Evolutionary conservation across 164 flowering plant genomes (phyloP).

Genomic region (Brasenia schreberi): DNA sequence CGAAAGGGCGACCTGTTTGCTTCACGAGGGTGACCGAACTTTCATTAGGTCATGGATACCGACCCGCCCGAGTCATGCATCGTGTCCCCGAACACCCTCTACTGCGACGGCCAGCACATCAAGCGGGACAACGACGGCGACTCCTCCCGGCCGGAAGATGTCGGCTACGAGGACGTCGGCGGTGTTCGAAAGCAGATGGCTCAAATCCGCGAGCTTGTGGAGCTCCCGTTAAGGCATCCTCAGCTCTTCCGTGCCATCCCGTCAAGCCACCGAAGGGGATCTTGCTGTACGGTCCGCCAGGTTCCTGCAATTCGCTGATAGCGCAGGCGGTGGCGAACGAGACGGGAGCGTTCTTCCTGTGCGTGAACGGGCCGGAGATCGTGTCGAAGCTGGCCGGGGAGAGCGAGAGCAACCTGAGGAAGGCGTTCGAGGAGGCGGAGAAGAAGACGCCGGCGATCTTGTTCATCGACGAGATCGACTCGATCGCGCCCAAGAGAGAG

Average conservation of each 20-base stretch:
- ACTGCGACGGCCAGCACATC: constrained; percentile 84
- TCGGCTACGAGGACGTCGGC: constrained; percentile 95
- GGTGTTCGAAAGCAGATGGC: constrained; percentile 97
- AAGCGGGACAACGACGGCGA: constrained; percentile 75
- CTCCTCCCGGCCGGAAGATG: constrained; percentile 42
- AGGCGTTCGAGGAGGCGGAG: constrained; percentile 91
- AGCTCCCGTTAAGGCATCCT: constrained; percentile 81
- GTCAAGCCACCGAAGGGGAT: constrained; percentile 91
- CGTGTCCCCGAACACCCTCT: constrained; percentile 83
- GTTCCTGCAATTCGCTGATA: constrained; percentile 81
- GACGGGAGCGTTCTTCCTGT: constrained; percentile 88
- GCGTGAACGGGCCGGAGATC: constrained; percentile 84
- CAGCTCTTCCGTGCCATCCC: constrained; percentile 74
- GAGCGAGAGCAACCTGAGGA: constrained; percentile 83
- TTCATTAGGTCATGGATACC: constrained; percentile 81
- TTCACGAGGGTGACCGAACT: no score
- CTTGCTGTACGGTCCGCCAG: constrained; percentile 86
- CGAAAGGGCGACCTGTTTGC: constrained; percentile 84
- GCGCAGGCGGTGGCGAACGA: constrained; percentile 92
- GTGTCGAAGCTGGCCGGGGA: constrained; percentile 91
- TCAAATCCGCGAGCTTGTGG: constrained; percentile 75
- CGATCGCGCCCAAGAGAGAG: constrained; percentile 84
- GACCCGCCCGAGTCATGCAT: constrained; percentile 87
- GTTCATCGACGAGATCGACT: constrained; percentile 77
- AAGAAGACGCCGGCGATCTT: constrained; percentile 78